Conservation (phyloP, 1,284 basidiomycete species). For the Marasmius fiardii region DNA sequence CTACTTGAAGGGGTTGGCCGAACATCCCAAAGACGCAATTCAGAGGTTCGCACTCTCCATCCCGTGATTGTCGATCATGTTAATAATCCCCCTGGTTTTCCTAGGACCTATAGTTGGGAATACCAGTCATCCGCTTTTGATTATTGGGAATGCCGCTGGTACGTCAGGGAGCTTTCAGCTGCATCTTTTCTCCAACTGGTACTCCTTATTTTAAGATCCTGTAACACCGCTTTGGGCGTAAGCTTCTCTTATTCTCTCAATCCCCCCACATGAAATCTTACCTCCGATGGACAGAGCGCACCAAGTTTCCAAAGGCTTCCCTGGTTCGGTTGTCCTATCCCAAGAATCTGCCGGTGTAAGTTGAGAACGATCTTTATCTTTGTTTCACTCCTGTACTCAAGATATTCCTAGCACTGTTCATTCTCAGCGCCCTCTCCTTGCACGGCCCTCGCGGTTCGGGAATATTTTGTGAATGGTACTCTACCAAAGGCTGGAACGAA, state of each 20-base stretch:
- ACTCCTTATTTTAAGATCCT: conserved; percentile 4
- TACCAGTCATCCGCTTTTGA: conserved; percentile 12
- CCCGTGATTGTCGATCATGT: neutral
- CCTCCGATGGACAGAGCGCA: conserved; percentile 1
- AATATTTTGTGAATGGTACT: conserved; percentile 15
- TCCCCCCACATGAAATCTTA: neutral
- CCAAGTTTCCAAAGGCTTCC: conserved; percentile 10
- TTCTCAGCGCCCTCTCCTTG: conserved; percentile 13
- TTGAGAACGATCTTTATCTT: neutral
- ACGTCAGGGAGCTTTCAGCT: neutral
- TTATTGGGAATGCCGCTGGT: conserved; percentile 15
- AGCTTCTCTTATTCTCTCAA: neutral
- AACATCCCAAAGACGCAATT: conserved; percentile 14
- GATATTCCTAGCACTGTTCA: conserved; percentile 12
- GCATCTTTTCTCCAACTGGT: neutral
- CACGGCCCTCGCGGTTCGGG: conserved; percentile 8
- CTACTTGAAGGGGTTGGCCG: conserved; percentile 19
- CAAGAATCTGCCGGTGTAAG: conserved; percentile 14
- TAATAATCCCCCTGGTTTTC: neutral
- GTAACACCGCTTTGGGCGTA: conserved; percentile 8
- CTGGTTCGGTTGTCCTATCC: conserved; percentile 13
- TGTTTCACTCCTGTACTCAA: neutral
- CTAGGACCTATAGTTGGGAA: conserved; percentile 13
- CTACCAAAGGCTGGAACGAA: conserved; percentile 11
- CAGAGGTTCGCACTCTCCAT: conserved; percentile 3